A percentile compares a stretch with the other conserved stretches of the same genome.
These are phyloP conservation scores for Rhodotorula sp. DNA, from an alignment of 1,284 basidiomycete species.

Conservation along the genomic window DNA sequence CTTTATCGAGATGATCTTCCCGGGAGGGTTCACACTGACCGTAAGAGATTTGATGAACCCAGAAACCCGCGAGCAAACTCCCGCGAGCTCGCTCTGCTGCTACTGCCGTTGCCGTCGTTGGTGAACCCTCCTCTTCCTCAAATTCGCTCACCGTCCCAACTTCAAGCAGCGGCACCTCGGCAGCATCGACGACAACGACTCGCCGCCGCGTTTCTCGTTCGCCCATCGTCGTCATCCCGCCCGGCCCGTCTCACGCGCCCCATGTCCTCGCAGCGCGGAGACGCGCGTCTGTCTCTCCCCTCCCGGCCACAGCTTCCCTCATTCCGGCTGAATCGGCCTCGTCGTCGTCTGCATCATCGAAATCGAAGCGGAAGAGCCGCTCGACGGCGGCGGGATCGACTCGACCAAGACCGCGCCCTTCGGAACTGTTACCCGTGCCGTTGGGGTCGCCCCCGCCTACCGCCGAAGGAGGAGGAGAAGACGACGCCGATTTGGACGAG, in stretches of 20 bases:
- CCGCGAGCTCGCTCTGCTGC: background rate
- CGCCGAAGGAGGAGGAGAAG: background rate
- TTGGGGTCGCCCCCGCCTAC: background rate
- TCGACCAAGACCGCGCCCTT: slow-evolving; percentile 2
- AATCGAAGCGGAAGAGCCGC: background rate
- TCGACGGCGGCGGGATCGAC: too few species aligned
- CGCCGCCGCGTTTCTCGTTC: slow-evolving; percentile 6
- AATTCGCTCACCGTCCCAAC: too few species aligned
- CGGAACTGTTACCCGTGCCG: slow-evolving; percentile 1
- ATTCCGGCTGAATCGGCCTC: too few species aligned
- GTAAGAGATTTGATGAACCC: background rate
- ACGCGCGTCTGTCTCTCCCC: slow-evolving; percentile 4
- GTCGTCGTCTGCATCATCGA: background rate
- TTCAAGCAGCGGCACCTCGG: too few species aligned
- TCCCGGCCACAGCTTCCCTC: background rate
- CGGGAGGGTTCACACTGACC: too few species aligned
- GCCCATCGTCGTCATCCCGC: background rate
- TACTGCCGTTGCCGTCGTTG: too few species aligned
- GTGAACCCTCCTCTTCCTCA: background rate
- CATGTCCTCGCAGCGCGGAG: slow-evolving; percentile 15
- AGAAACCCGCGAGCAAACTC: background rate
- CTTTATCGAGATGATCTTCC: too few species aligned
- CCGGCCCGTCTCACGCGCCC: slow-evolving; percentile 13
- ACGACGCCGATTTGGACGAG: slow-evolving; percentile 3
- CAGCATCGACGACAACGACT: background rate